These are phyloP conservation scores for Diaporthe longicolla DNA, from an alignment of 2,329 filamentous ascomycete genomes.

Conservation along the genomic window DNA sequence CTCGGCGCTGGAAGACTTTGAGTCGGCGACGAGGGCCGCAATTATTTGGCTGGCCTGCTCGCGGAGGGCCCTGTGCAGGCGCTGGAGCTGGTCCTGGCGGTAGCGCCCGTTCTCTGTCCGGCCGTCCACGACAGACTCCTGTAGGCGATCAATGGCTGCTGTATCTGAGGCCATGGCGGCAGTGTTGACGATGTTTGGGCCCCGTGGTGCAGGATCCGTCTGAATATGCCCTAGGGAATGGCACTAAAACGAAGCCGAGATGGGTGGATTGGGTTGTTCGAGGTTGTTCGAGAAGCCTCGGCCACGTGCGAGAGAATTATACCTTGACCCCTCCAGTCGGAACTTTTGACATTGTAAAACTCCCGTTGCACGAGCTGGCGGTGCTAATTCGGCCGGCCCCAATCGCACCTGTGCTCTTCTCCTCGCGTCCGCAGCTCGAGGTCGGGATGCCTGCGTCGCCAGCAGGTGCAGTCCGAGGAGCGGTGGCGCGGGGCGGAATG, in stretches of 20 bases:
- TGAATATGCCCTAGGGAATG: neutral
- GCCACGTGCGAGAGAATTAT: neutral
- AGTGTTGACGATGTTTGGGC: neutral
- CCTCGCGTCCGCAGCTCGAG: neutral
- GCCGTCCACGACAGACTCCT: slow-evolving; percentile 55
- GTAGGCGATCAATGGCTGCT: slow-evolving; percentile 49
- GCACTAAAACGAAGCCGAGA: neutral
- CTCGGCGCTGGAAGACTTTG: slow-evolving; percentile 50
- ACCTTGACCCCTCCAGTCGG: neutral
- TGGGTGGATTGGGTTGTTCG: too few relatives aligned
- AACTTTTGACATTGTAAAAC: neutral
- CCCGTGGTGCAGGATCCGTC: neutral
- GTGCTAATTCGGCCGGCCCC: slow-evolving; percentile 20
- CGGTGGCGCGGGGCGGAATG: slow-evolving; percentile 31
- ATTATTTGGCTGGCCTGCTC: slow-evolving; percentile 49
- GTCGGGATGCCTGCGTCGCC: neutral
- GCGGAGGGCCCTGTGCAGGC: slow-evolving; percentile 52
- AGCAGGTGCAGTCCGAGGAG: neutral
- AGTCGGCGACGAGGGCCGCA: slow-evolving; percentile 51
- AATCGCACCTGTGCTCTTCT: neutral
- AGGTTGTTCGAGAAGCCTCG: neutral
- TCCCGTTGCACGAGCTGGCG: neutral
- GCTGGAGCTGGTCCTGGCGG: slow-evolving; percentile 55
- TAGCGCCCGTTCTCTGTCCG: slow-evolving; percentile 55
- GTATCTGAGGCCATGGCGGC: slow-evolving; percentile 30